Evolutionary conservation across 2,329 filamentous ascomycete genomes (phyloP), one percentile per base, ranked within the genome.

Genomic region (Microascus cirrosus): DNA sequence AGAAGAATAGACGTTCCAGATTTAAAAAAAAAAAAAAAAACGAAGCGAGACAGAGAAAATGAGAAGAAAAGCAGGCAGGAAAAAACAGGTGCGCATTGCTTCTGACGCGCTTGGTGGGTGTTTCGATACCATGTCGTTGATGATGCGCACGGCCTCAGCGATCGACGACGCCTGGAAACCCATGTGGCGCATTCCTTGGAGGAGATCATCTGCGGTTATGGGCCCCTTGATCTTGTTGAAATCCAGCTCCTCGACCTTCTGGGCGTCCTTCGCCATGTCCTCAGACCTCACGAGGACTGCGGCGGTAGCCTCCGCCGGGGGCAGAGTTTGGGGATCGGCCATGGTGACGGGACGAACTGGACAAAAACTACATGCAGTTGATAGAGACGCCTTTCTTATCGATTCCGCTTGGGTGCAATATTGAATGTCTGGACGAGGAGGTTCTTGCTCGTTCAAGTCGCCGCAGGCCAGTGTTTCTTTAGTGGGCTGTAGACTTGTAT

Each of bases 111-210:
- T 50, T 22, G 45, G 45, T 50, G 45, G 45, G 45, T 50, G 36
- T 59, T n/a, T 61, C 65, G 74, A 68, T 76, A 95, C 91, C 94
- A 99, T 99, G 61, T 90, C 85, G 68, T 99, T 94, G 70, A 99
- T 91, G 67, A 97, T 95, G 60, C 88, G 81, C 61, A 94, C 85
- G 13, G 93, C 94, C 67, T 95, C 90, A 36, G 86, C 87, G 64
- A 96, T 86, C 22, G 90, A 86, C 34, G 79, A 79, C 15, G 80
- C 80, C 63, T 82, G 79, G 63, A 83, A 83, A 78, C 93, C 94
- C 87, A 95, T 96, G 71, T 85, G 79, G 58, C 81, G 81, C 86
- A 97, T 94, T 60, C 86, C 86, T 58, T 84, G 77, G 25, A 94
- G 81, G 62, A 99, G 79, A 69, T 96, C 89, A 36, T 91, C 87